phyloP scores from a whole-genome alignment of 345 rosid species.

The Noccaea bulbosa region DNA sequence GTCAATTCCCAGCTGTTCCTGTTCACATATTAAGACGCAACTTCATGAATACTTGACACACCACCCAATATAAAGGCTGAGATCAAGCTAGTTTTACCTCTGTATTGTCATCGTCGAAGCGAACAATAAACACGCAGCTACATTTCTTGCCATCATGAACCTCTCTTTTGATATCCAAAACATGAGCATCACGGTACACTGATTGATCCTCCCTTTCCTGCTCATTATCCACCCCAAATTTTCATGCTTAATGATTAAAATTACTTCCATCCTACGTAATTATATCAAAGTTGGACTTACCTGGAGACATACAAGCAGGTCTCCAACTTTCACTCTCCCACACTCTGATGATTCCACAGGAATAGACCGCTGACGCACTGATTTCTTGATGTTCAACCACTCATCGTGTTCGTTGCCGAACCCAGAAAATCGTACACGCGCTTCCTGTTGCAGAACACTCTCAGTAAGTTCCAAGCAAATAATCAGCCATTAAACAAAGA shows the following conservation, averaged over 20 bases:
- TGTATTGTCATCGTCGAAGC: constrained; percentile 53
- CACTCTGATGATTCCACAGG: constrained; percentile 88
- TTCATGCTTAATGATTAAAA: not conserved
- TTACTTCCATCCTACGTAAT: not conserved
- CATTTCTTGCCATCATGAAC: constrained; percentile 56
- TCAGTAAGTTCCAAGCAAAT: constrained; percentile 31
- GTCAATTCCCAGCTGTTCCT: constrained; percentile 37
- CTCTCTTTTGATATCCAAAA: constrained; percentile 58
- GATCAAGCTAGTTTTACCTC: constrained; percentile 50
- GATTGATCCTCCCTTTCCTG: constrained; percentile 68
- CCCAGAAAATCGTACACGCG: constrained; percentile 79
- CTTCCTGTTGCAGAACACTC: constrained; percentile 62
- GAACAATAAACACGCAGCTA: constrained; percentile 63
- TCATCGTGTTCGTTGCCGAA: constrained; percentile 70
- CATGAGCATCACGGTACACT: constrained; percentile 68
- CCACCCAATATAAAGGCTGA: constrained; percentile 14
- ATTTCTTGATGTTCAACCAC: constrained; percentile 72
- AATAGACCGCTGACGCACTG: constrained; percentile 75
- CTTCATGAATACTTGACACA: constrained; percentile 22
- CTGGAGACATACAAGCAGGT: constrained; percentile 79
- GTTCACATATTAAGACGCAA: constrained; percentile 23
- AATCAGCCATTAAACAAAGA: constrained; percentile 19
- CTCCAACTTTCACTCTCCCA: constrained; percentile 59
- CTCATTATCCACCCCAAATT: constrained; percentile 25
- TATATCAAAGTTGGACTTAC: constrained; percentile 43